Conservation (phyloP, 768 basidiomycete species). For the Pluteus cervinus region DNA sequence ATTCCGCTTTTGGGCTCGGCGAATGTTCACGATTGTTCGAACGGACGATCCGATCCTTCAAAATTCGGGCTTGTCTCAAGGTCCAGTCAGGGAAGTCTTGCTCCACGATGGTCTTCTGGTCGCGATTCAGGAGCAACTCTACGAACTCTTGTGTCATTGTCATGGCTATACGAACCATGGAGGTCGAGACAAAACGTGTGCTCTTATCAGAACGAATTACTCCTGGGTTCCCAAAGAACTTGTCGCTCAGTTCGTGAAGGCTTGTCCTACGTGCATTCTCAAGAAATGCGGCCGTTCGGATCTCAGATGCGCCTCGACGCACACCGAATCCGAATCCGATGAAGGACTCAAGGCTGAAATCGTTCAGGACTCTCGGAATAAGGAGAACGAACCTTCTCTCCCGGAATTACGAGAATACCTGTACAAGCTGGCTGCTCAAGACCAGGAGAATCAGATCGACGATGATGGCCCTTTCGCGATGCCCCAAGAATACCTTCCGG, state of each 20-base stretch:
- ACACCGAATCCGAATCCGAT: too few relatives aligned
- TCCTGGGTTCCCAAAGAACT: slow-evolving; percentile 85
- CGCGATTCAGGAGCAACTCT: slow-evolving; percentile 73
- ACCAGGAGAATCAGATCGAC: too few relatives aligned
- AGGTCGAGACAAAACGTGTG: slow-evolving; percentile 75
- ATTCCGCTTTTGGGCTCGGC: slow-evolving; percentile 80
- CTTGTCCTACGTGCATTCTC: slow-evolving; percentile 68
- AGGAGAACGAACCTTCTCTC: too few relatives aligned
- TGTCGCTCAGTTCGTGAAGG: slow-evolving; percentile 70
- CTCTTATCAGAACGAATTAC: slow-evolving; percentile 60
- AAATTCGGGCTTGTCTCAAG: background rate
- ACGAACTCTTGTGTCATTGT: slow-evolving; percentile 69
- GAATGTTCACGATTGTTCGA: slow-evolving; percentile 57
- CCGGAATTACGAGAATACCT: too few relatives aligned
- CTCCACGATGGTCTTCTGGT: slow-evolving; percentile 70
- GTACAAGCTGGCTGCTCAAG: too few relatives aligned
- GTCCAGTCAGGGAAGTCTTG: slow-evolving; percentile 40
- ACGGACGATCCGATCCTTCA: slow-evolving; percentile 8
- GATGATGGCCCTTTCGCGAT: too few relatives aligned
- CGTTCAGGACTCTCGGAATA: too few relatives aligned
- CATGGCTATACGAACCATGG: slow-evolving; percentile 64
- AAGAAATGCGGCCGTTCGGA: slow-evolving; percentile 37
- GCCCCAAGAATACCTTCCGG: too few relatives aligned
- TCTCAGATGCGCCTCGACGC: too few relatives aligned
- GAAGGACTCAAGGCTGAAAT: slow-evolving; percentile 7